A percentile compares a stretch with the other conserved stretches of the same genome.
Conservation (phyloP, 2,329 filamentous ascomycete species). For the Aspergillus aculeatus region DNA sequence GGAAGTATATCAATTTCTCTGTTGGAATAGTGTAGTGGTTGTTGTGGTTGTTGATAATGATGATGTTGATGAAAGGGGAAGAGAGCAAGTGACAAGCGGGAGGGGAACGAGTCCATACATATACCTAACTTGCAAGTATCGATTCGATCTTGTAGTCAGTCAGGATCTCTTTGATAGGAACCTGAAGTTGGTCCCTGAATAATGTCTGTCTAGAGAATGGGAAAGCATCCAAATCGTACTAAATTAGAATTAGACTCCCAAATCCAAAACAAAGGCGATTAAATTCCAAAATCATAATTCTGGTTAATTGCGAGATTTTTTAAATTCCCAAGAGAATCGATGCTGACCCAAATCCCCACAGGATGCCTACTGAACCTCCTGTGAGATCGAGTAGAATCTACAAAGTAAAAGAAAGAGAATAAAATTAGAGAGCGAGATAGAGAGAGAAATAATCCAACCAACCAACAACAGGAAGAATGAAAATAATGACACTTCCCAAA, state of each 20-base stretch:
- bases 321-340: no score
- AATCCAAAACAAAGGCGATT: neutral
- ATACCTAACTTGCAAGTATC: neutral
- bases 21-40: slow-evolving; percentile 2
- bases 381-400: neutral
- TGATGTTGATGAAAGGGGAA: slow-evolving; percentile 17
- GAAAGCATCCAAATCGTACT: neutral
- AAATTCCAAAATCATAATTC: neutral
- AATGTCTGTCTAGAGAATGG: neutral
- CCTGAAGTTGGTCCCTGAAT: slow-evolving; percentile 13
- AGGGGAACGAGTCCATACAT: slow-evolving; percentile 22
- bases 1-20: slow-evolving; percentile 10
- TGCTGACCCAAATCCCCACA: neutral
- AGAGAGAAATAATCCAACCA: neutral
- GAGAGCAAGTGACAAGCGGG: slow-evolving; percentile 18
- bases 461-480: neutral
- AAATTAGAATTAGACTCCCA: neutral
- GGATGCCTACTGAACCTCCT: neutral
- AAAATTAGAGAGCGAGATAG: slow-evolving; percentile 2
- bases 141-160: neutral
- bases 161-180: slow-evolving; percentile 3
- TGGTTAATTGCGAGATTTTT: neutral
- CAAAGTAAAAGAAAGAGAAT: slow-evolving; percentile 5
- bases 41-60: slow-evolving; percentile 5
- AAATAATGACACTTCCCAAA: slow-evolving; percentile 2